phyloP scores from a whole-genome alignment of 352 stramenopile species.

The Ophiocytium majus region DNA sequence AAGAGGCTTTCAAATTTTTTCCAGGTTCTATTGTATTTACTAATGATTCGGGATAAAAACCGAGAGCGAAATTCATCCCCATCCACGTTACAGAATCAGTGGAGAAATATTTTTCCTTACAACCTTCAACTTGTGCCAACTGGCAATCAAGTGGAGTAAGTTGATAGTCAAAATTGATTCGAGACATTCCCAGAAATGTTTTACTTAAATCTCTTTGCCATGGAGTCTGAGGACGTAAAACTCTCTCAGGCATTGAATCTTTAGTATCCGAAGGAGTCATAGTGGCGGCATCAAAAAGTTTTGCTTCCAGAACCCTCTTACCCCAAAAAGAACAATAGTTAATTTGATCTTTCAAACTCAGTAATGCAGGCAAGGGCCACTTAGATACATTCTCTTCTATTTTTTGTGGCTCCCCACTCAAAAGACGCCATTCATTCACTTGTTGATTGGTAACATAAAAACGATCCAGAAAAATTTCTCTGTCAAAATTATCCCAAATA shows the following conservation, averaged over 20 bases:
- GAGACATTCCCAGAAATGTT: neutral
- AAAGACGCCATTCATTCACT: neutral
- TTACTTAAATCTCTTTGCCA: slow-evolving; percentile 7
- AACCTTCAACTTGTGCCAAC: neutral
- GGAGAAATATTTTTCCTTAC: neutral
- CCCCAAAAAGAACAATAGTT: slow-evolving; percentile 3
- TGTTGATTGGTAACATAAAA: slow-evolving; percentile 11
- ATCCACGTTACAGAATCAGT: slow-evolving; percentile 2
- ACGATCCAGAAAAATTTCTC: neutral
- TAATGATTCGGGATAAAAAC: slow-evolving; percentile 7
- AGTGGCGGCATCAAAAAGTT: slow-evolving; percentile 11
- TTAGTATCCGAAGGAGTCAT: slow-evolving; percentile 4
- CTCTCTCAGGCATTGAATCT: neutral
- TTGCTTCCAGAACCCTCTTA: neutral
- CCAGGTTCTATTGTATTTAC: neutral
- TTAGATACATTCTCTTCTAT: too few species aligned
- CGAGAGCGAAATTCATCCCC: neutral
- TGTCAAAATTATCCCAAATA: slow-evolving; percentile 10
- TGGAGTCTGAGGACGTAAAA: neutral
- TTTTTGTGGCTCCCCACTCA: neutral
- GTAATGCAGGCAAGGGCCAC: slow-evolving; percentile 6
- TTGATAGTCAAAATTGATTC: slow-evolving; percentile 11
- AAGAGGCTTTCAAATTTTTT: neutral
- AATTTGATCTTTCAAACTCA: neutral
- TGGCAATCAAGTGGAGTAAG: slow-evolving; percentile 12